phyloP scores from a whole-genome alignment of 2,329 filamentous ascomycete species.

The Dendrostoma leiphaemia region DNA sequence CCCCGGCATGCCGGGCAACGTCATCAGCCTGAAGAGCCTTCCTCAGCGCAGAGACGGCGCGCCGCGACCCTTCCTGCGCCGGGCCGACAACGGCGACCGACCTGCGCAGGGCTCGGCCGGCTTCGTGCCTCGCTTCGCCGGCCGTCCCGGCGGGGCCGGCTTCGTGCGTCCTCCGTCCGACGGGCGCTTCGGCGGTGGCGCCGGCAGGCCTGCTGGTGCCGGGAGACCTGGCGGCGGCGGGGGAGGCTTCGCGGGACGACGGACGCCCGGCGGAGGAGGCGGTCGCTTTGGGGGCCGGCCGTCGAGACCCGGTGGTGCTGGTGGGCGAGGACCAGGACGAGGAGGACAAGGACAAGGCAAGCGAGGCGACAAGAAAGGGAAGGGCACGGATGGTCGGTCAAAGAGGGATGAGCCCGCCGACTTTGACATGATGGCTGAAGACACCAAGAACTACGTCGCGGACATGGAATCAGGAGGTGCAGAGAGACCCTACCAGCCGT shows the following conservation, averaged over 20 bases:
- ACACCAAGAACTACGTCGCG: conserved; percentile 24
- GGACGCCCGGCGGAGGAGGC: neutral
- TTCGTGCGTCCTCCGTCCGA: neutral
- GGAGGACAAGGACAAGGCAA: neutral
- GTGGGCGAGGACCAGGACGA: neutral
- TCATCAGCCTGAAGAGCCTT: conserved; percentile 17
- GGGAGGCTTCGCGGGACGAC: too few relatives aligned
- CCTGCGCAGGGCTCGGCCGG: neutral
- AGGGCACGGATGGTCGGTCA: neutral
- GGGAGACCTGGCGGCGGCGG: too few relatives aligned
- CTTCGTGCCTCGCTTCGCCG: neutral
- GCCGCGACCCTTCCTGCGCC: neutral
- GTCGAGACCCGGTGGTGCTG: neutral
- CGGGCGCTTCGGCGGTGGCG: too few relatives aligned
- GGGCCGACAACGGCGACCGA: neutral
- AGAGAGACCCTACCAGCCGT: conserved; percentile 31
- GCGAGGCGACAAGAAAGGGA: conserved; percentile 3
- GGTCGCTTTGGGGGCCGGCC: neutral
- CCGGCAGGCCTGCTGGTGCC: too few relatives aligned
- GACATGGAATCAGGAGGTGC: conserved; percentile 27
- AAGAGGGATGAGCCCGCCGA: too few relatives aligned
- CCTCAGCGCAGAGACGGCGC: conserved; percentile 2
- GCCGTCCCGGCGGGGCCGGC: neutral
- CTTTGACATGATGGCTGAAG: conserved; percentile 20
- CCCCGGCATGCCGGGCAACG: neutral